Percentiles rank a stretch among this genome's conserved stretches.
phyloP scores from a whole-genome alignment of 306 rosid species.

The Vigna unguiculata region DNA sequence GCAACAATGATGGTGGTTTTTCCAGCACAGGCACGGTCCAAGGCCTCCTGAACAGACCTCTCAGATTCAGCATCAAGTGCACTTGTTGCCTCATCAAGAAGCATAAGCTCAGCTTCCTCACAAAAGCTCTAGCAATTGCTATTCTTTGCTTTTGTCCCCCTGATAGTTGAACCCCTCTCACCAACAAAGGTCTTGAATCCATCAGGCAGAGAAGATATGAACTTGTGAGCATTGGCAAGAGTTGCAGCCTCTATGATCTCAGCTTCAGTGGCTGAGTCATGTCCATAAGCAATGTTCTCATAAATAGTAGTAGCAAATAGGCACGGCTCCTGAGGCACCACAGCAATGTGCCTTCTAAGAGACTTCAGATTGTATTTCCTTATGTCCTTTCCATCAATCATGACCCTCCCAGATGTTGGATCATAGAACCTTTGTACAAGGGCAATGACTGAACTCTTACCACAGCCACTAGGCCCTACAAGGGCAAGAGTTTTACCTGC shows the following conservation, averaged over 20 bases:
- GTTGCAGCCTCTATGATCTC: constrained; percentile 95
- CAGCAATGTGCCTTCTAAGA: constrained; percentile 85
- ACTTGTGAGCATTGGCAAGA: constrained; percentile 91
- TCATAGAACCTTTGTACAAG: constrained; percentile 89
- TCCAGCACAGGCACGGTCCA: constrained; percentile 86
- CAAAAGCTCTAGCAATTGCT: constrained; percentile 89
- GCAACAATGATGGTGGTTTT: constrained; percentile 96
- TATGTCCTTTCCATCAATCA: constrained; percentile 92
- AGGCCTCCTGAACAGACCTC: constrained; percentile 93
- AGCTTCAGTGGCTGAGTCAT: constrained; percentile 84
- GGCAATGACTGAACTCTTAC: constrained; percentile 93
- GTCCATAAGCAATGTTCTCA: constrained; percentile 95
- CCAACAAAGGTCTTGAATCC: constrained; percentile 95
- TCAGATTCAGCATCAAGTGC: constrained; percentile 98
- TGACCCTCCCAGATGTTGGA: constrained; percentile 87
- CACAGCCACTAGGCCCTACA: constrained; percentile 99
- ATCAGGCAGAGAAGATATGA: constrained; percentile 80
- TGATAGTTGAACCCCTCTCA: constrained; percentile 89
- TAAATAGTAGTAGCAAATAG: constrained; percentile 84
- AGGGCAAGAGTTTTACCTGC: constrained; percentile 98
- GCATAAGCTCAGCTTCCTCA: constrained; percentile 91
- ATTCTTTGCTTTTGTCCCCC: constrained; percentile 98
- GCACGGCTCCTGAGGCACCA: constrained; percentile 98
- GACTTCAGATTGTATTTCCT: constrained; percentile 93
- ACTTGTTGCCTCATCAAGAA: constrained; percentile 96